Evolutionary conservation across 2,329 filamentous ascomycete genomes (phyloP), one percentile per base, ranked within the genome.

Genomic region (Clonostachys sp.): DNA sequence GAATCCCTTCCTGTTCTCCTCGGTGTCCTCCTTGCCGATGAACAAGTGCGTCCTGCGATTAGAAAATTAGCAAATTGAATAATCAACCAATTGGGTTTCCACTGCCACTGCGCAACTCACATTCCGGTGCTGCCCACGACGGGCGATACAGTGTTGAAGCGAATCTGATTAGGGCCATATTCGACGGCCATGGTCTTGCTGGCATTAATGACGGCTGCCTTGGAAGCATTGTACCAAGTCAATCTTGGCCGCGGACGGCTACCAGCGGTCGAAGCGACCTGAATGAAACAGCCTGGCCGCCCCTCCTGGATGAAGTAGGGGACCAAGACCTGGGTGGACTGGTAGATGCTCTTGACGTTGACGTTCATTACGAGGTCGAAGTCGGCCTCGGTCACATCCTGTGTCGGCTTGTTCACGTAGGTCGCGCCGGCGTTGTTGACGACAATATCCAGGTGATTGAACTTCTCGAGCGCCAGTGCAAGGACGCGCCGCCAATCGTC

Each of bases 91-190:
- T 30, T 30, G 9, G 24, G 3, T 30, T 4, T 30, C 10, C 24
- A 30, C 9, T 30, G 8, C 24, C 9, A 10, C 9, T n/a, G 9
- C 0, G 5, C 6, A 3, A 60, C 65, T 60, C 40, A 66, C 70
- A 89, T 72, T 4, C 80, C 83, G 0, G 48, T 50, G 45, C 45
- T 50, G 6, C 48, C 48, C 20, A 40, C 45, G 3, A 44, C 45
- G 9, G 48, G 48, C 18, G 43, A 50, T 30, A 50, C 45, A 0
- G 45, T 47, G 48, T 50, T 50, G 38, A 50, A 50, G 12, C 45
- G 45, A 0, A 50, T 39, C 48, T 50, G 48, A 13, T 50, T 40
- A 36, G 33, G 34, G 12, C 38, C 48, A 7, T 43, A 50, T 36
- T 50, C 48, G n/a, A 50, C 38, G 12, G 48, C 48, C 48, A 50